These are phyloP conservation scores for Crepidotus variabilis DNA, from an alignment of 768 basidiomycete species.

Conservation along the genomic window DNA sequence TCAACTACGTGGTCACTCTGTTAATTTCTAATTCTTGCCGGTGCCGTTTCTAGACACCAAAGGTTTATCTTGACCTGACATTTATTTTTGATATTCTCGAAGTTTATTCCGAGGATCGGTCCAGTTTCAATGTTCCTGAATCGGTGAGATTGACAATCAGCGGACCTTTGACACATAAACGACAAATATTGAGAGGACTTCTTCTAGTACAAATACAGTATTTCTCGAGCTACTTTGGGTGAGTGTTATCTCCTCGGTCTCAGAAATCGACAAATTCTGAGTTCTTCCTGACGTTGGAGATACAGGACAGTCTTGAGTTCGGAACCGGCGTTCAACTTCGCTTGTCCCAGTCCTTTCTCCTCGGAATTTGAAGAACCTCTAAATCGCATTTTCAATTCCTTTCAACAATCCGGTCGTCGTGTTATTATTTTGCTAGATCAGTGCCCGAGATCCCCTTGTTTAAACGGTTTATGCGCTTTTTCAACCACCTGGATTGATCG, in stretches of 20 bases:
- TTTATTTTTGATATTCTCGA: background rate
- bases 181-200: background rate
- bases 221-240: background rate
- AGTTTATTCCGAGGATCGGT: background rate
- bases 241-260: background rate
- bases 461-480: background rate
- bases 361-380: background rate
- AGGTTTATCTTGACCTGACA: background rate
- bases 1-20: no score
- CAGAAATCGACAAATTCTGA: background rate
- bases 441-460: background rate
- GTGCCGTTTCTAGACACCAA: background rate
- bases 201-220: background rate
- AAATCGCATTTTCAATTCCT: no score
- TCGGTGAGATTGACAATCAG: background rate
- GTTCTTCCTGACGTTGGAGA: background rate
- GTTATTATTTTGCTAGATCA: background rate
- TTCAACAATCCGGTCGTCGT: no score
- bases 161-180: background rate
- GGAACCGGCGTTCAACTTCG: background rate
- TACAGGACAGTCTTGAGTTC: background rate
- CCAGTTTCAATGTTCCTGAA: background rate
- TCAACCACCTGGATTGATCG: background rate
- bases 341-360: background rate
- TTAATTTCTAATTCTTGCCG: background rate